phyloP scores from a whole-genome alignment of 1,284 basidiomycete genomes.

The Ganoderma meredithae region DNA sequence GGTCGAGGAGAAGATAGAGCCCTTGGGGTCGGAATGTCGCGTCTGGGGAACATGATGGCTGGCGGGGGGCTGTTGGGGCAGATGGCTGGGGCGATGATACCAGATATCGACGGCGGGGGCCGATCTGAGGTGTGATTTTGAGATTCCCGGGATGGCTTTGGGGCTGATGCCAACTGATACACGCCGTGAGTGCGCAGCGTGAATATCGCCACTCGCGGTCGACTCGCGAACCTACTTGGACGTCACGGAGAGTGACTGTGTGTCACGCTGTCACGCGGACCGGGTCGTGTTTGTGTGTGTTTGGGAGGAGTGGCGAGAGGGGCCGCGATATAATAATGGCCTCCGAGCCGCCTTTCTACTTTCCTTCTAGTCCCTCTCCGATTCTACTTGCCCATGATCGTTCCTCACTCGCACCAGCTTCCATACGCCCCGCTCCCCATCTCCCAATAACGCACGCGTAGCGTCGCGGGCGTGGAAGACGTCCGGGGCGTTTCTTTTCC shows the following conservation, averaged over 20 bases:
- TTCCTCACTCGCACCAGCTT: constrained; percentile 27
- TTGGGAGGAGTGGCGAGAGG: constrained; percentile 25
- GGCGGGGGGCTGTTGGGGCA: not conserved
- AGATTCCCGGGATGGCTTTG: constrained; percentile 11
- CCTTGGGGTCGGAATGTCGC: not conserved
- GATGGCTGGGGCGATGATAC: constrained; percentile 15
- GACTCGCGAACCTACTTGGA: constrained; percentile 31
- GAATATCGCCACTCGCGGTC: constrained; percentile 35
- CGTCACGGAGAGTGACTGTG: constrained; percentile 3
- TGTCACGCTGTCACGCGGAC: constrained; percentile 28
- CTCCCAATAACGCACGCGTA: constrained; percentile 42
- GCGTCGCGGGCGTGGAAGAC: constrained; percentile 42
- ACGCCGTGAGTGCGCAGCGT: constrained; percentile 23
- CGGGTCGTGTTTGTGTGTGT: constrained; percentile 21
- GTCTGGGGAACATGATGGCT: not conserved
- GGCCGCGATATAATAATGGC: constrained; percentile 19
- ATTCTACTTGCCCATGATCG: constrained; percentile 31
- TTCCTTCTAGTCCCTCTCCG: constrained; percentile 15
- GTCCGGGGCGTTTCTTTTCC: constrained; percentile 36
- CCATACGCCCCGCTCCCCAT: constrained; percentile 31
- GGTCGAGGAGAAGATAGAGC: not conserved
- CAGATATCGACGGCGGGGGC: constrained; percentile 16
- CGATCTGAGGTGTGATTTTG: constrained; percentile 15
- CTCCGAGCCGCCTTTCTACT: constrained; percentile 11
- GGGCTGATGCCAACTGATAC: constrained; percentile 10